Base-by-base conservation (phyloP, 176 grass and related monocot species). In the Triticum urartu region DNA sequence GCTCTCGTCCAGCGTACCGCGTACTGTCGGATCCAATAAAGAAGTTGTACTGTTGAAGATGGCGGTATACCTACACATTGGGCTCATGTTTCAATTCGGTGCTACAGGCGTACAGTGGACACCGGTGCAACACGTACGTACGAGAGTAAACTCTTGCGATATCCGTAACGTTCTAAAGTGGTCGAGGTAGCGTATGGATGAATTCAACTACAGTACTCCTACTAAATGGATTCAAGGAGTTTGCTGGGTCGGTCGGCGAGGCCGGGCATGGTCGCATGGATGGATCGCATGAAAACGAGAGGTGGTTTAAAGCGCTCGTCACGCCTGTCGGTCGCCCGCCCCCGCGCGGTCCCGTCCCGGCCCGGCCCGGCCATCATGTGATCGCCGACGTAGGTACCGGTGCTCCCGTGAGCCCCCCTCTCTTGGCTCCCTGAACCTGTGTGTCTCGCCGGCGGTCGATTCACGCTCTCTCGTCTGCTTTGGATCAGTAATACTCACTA, bases 301-400 rank as follows among this genome's bases (percentile, higher is more conserved):
- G 8, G 77, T 60, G 66, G 32, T 17, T 73, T 8, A 62, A 24
- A 28, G 68, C 54, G 79, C 72, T 78, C 88, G 88, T 83, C 77
- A 30, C 26, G 24, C 48, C 14, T 45, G 77, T 81, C 61, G 77
- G 77, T 56, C 56, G 25, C 33, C 64, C 64, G 64, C 28, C 26
- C 64, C 64, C 64, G 64, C 28, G 64, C 64, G 64, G 63, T 65
- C 63, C 64, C 26, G 64, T 66, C 28, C 26, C 26, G 0, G 26
- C 12, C 25, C 38, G 11, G 13, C 26, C 21, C 56, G 17, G 18
- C 32, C 36, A 40, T 24, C 69, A 43, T 72, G 36, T 72, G 68
- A 72, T 22, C 21, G 66, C 66, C 17, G 66, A 36, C 32, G 66
- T 69, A 69, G 14, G 64, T 67, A 66, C 25, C 63, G 64, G 64